A percentile compares a stretch with the other conserved stretches of the same genome.
Evolutionary conservation across 495 filamentous ascomycete genomes (phyloP).

Genomic region (Penicillium canescens): DNA sequence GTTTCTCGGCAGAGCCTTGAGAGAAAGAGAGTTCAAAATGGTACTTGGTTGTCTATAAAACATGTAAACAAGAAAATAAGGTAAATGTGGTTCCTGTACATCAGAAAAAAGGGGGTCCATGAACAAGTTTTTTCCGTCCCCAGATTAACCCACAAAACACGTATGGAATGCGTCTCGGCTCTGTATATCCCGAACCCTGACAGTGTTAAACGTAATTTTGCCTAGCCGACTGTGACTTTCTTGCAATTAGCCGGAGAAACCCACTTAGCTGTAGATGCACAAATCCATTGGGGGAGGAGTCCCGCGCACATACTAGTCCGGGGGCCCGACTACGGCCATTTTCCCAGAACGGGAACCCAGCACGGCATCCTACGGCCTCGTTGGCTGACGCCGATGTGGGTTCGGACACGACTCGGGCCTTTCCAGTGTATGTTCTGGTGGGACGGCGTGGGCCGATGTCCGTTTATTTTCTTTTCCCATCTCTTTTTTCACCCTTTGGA

Average conservation of each 20-base stretch:
- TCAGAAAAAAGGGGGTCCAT: neutral
- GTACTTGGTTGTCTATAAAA: too few species aligned
- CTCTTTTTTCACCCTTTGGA: neutral
- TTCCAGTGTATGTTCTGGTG: neutral
- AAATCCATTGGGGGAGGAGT: neutral
- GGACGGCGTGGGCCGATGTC: neutral
- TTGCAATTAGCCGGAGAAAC: constrained; percentile 3
- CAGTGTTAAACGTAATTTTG: constrained; percentile 1
- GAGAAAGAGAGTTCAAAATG: neutral
- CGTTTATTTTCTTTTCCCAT: neutral
- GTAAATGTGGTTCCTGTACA: constrained; percentile 2
- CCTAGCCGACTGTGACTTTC: neutral
- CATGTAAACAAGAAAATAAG: neutral
- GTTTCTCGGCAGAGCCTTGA: constrained; percentile 3
- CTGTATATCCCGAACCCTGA: neutral
- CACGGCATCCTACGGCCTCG: constrained; percentile 12
- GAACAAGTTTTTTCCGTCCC: constrained; percentile 2
- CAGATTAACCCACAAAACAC: constrained; percentile 6
- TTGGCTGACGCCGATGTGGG: constrained; percentile 24
- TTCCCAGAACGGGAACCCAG: constrained; percentile 20
- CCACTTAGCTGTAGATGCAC: neutral
- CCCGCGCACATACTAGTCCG: constrained; percentile 18
- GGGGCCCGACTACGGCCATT: constrained; percentile 24
- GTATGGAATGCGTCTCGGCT: neutral
- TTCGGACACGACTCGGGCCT: constrained; percentile 10